These are phyloP conservation scores for Colletotrichum sp. DNA, from an alignment of 2,329 filamentous ascomycete species.

Conservation along the genomic window DNA sequence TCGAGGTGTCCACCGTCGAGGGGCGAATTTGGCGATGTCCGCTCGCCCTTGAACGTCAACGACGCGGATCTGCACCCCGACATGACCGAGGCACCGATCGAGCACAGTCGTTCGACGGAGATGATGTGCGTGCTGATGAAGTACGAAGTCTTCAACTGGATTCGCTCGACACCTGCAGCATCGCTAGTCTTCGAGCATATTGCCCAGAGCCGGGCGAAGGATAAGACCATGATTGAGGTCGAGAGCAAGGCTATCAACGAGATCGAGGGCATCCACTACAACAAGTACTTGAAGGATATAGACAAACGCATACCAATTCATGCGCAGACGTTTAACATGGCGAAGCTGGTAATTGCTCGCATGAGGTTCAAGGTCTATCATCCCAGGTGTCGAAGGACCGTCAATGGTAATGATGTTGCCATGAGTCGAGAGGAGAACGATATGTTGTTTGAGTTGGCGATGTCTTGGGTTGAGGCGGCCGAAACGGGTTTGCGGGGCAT, in stretches of 20 bases:
- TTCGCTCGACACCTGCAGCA: slow-evolving; percentile 25
- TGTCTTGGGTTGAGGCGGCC: slow-evolving; percentile 27
- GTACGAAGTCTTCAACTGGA: slow-evolving; percentile 30
- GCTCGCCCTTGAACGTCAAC: slow-evolving; percentile 60
- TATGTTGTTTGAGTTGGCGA: slow-evolving; percentile 25
- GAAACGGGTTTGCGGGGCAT: slow-evolving; percentile 24
- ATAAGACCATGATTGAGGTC: slow-evolving; percentile 4
- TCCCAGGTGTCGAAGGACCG: slow-evolving; percentile 22
- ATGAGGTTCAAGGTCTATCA: slow-evolving; percentile 33
- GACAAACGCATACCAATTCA: slow-evolving; percentile 33
- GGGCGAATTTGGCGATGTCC: slow-evolving; percentile 36
- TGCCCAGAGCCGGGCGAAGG: background rate
- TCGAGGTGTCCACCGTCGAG: background rate
- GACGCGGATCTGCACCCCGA: slow-evolving; percentile 56
- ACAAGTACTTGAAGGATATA: slow-evolving; percentile 23
- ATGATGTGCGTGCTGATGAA: slow-evolving; percentile 48
- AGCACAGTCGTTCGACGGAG: slow-evolving; percentile 56
- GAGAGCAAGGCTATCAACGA: slow-evolving; percentile 29
- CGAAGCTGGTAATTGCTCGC: slow-evolving; percentile 26
- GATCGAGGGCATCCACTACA: slow-evolving; percentile 26
- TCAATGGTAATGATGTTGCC: background rate
- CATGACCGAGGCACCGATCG: slow-evolving; percentile 49
- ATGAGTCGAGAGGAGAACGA: slow-evolving; percentile 26
- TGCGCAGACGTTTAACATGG: slow-evolving; percentile 24
- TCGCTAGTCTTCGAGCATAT: slow-evolving; percentile 23